Evolutionary conservation across 108 stramenopile genomes (phyloP).

Genomic region (Nitzschia inconspicua): DNA sequence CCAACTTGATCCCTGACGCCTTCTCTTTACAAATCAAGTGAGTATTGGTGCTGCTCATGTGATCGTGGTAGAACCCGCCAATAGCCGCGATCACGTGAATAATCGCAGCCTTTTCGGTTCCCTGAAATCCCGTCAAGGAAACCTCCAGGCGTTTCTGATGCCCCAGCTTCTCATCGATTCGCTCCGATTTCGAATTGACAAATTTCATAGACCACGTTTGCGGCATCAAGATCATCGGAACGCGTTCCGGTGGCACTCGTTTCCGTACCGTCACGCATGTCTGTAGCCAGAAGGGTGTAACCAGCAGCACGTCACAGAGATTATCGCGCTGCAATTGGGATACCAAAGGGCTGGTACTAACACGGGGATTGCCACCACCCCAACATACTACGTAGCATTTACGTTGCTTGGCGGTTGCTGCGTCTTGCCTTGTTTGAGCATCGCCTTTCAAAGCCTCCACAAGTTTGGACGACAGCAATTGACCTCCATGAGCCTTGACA

Average conservation of each 20-base stretch:
- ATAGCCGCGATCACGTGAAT: conserved; percentile 42
- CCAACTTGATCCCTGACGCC: conserved; percentile 41
- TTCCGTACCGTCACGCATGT: conserved; percentile 39
- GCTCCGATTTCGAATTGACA: not conserved
- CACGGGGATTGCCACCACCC: conserved; percentile 23
- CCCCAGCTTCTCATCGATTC: not conserved
- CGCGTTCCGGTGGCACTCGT: conserved; percentile 24
- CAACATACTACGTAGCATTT: conserved; percentile 37
- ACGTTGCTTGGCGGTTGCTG: conserved; percentile 8
- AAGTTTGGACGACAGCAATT: conserved; percentile 48
- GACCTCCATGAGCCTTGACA: conserved; percentile 54
- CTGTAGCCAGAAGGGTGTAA: conserved; percentile 62
- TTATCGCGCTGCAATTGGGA: conserved; percentile 30
- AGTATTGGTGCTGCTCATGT: conserved; percentile 48
- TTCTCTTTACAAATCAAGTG: conserved; percentile 68
- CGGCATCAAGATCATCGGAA: conserved; percentile 50
- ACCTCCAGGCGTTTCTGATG: conserved; percentile 17
- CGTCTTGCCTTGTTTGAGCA: not conserved
- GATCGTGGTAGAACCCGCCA: conserved; percentile 52
- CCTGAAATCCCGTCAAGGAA: conserved; percentile 63
- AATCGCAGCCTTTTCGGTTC: conserved; percentile 52
- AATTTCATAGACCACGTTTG: conserved; percentile 44
- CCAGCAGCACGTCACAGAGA: conserved; percentile 41
- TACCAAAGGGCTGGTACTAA: conserved; percentile 31
- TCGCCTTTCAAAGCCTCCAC: conserved; percentile 55